phyloP scores from a whole-genome alignment of 495 filamentous ascomycete species.

The Clohesyomyces aquaticus region DNA sequence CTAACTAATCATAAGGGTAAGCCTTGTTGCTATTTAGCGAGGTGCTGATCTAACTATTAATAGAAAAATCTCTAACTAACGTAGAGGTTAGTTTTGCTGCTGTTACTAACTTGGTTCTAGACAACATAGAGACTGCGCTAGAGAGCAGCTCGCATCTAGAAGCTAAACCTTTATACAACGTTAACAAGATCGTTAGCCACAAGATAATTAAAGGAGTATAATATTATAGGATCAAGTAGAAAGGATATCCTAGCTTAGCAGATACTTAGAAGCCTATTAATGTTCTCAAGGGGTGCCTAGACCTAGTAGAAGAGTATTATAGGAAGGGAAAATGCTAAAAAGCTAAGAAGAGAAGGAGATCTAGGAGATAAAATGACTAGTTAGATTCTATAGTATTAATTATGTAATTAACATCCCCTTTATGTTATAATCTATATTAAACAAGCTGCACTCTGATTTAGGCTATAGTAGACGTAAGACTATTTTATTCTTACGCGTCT shows the following conservation, averaged over 20 bases:
- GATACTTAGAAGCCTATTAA: neutral
- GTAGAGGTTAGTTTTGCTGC: neutral
- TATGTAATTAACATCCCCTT: too few species aligned
- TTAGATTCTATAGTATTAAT: too few species aligned
- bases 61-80: neutral
- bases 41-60: neutral
- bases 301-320: constrained; percentile 1
- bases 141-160: neutral
- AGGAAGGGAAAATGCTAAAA: neutral
- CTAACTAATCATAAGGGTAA: neutral
- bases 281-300: neutral
- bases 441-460: too few species aligned
- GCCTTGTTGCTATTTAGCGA: neutral
- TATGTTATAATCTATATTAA: too few species aligned
- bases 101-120: neutral
- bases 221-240: neutral
- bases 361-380: neutral
- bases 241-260: neutral
- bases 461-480: too few species aligned
- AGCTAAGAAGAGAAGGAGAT: neutral
- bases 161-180: neutral
- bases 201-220: constrained; percentile 1
- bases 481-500: too few species aligned
- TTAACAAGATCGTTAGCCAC: neutral
- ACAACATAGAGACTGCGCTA: neutral